A percentile compares a stretch with the other conserved stretches of the same genome.
Conservation (phyloP, 73 alveolate genomes). For the Paramecium sexaurelia region DNA sequence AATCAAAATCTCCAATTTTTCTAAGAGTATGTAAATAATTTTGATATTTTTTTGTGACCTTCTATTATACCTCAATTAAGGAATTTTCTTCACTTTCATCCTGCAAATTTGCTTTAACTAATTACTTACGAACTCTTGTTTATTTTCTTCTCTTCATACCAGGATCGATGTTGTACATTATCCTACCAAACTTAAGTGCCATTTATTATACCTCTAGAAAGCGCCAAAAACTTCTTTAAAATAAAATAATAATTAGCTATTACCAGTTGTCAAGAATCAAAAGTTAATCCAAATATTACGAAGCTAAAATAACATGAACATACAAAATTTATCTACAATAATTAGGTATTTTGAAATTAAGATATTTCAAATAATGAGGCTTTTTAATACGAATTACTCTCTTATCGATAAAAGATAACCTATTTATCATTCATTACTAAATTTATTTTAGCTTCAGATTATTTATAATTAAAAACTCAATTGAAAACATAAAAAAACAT, state of each 20-base stretch:
- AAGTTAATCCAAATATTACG: background rate
- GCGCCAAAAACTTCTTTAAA: constrained; percentile 59
- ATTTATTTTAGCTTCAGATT: background rate
- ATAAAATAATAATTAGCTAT: constrained; percentile 17
- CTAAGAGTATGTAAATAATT: background rate
- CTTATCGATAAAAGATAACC: background rate
- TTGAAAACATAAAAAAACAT: background rate
- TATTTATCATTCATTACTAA: background rate
- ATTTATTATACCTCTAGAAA: background rate
- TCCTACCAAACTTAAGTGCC: background rate
- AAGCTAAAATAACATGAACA: background rate
- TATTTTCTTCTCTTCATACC: constrained; percentile 22
- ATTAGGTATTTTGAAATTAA: constrained; percentile 9
- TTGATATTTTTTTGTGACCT: constrained; percentile 28
- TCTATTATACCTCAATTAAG: background rate
- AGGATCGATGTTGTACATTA: constrained; percentile 36
- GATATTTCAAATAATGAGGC: background rate
- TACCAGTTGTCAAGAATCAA: background rate
- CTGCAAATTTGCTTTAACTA: background rate
- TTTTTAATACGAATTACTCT: background rate
- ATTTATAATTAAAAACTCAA: background rate
- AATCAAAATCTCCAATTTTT: constrained; percentile 52
- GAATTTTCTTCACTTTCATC: constrained; percentile 22
- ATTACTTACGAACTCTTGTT: constrained; percentile 19
- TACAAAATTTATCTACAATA: background rate